Percentiles rank a stretch among this genome's conserved stretches.
Evolutionary conservation across 371 early-diverging fungal species (phyloP).

Genomic region (Saksenaea vasiformis): DNA sequence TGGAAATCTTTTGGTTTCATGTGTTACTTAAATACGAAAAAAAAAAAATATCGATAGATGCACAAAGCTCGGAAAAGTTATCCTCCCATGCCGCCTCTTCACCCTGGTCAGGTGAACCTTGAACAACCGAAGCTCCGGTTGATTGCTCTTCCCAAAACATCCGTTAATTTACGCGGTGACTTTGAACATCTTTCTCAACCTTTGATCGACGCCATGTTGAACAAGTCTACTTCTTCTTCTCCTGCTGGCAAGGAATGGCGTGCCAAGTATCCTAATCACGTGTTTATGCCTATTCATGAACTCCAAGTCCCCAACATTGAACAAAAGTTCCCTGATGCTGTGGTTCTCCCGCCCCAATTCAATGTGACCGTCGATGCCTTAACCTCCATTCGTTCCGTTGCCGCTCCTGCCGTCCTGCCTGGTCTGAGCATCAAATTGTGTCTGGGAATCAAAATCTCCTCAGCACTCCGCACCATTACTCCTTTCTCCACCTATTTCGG

Average conservation of each 20-base stretch:
- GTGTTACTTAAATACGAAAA: neutral
- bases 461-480: slow-evolving; percentile 74
- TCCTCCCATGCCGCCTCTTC: slow-evolving; percentile 56
- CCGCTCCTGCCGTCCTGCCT: slow-evolving; percentile 45
- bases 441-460: slow-evolving; percentile 69
- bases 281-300: slow-evolving; percentile 67
- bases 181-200: slow-evolving; percentile 42
- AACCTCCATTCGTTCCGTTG: slow-evolving; percentile 70
- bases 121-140: slow-evolving; percentile 49
- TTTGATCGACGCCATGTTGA: slow-evolving; percentile 35
- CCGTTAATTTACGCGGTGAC: slow-evolving; percentile 53
- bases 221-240: slow-evolving; percentile 22
- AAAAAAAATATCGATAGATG: slow-evolving; percentile 46
- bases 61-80: slow-evolving; percentile 67
- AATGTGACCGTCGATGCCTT: slow-evolving; percentile 54
- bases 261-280: slow-evolving; percentile 23
- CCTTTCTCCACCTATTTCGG: slow-evolving; percentile 72
- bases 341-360: slow-evolving; percentile 38
- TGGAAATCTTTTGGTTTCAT: neutral
- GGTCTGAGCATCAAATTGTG: slow-evolving; percentile 62
- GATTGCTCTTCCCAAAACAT: slow-evolving; percentile 51
- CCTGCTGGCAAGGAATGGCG: slow-evolving; percentile 1
- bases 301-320: slow-evolving; percentile 67
- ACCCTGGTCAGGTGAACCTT: slow-evolving; percentile 49
- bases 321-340: slow-evolving; percentile 50